These are phyloP conservation scores for Pleurozium schreberi DNA, from an alignment of 225 moss, liverwort and hornwort species.

Conservation along the genomic window DNA sequence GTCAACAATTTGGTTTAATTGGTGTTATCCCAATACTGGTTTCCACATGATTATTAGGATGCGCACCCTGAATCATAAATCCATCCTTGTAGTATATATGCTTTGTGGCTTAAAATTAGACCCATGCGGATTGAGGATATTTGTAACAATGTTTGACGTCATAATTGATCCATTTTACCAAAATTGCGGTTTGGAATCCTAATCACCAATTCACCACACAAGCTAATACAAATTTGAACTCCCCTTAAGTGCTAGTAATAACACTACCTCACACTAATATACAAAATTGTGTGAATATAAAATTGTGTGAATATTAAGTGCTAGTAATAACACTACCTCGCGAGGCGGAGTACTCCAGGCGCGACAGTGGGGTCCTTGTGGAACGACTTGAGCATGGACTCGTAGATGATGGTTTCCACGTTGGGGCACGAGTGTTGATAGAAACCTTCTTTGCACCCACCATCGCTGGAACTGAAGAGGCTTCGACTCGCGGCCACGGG, in stretches of 20 bases:
- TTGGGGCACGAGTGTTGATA: too few species aligned
- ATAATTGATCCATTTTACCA: neutral
- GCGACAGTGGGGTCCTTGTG: too few species aligned
- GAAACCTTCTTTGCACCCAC: too few species aligned
- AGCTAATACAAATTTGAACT: neutral
- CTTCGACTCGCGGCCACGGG: too few species aligned
- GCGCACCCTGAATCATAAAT: neutral
- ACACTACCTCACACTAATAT: neutral
- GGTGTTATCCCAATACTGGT: neutral
- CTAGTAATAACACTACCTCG: too few species aligned
- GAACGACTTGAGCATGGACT: too few species aligned
- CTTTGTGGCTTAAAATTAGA: neutral
- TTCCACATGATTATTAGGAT: neutral
- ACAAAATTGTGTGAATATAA: neutral
- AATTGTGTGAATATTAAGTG: too few species aligned
- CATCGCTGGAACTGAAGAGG: too few species aligned
- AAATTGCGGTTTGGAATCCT: neutral
- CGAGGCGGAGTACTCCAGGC: too few species aligned
- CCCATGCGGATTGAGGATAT: neutral
- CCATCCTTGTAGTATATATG: neutral
- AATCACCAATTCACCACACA: neutral
- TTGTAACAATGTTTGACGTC: neutral
- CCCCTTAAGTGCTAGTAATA: neutral
- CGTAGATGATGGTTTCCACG: too few species aligned
- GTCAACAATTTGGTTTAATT: too few species aligned